Conservation (phyloP, 1,284 basidiomycete species). For the Mycosarcoma mackinlayi region DNA sequence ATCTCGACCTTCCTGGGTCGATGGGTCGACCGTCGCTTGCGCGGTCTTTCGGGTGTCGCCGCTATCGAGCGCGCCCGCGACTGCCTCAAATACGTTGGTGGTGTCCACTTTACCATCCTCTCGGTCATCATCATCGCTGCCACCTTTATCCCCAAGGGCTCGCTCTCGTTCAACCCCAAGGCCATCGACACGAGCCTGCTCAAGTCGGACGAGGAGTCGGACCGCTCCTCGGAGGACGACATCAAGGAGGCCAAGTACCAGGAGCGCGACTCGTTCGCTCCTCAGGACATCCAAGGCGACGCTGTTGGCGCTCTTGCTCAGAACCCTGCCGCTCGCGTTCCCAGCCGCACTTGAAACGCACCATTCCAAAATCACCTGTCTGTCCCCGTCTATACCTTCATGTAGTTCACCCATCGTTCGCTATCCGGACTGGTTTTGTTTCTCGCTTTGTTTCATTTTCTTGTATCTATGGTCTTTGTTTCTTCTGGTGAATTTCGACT, state of each 20-base stretch:
- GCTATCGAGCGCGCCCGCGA: conserved; percentile 50
- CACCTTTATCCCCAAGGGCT: conserved; percentile 67
- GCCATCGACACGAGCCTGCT: conserved; percentile 53
- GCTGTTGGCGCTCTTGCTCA: conserved; percentile 47
- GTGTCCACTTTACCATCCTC: conserved; percentile 68
- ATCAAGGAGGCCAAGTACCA: conserved; percentile 48
- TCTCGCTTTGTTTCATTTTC: conserved; percentile 1
- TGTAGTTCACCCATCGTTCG: conserved; percentile 1
- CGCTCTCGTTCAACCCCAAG: conserved; percentile 68
- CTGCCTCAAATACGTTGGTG: conserved; percentile 63
- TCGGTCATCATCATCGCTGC: conserved; percentile 66
- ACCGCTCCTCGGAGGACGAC: conserved; percentile 20
- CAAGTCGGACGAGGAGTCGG: conserved; percentile 51
- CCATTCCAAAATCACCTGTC: neutral
- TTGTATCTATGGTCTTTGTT: conserved; percentile 6
- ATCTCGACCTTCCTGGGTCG: conserved; percentile 68
- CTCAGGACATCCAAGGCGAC: conserved; percentile 38
- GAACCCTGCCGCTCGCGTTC: conserved; percentile 45
- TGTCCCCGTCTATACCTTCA: neutral
- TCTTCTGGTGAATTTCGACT: neutral
- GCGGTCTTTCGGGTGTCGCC: conserved; percentile 28
- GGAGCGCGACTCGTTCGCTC: conserved; percentile 44
- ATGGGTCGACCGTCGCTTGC: conserved; percentile 64
- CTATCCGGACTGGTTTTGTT: too few relatives aligned
- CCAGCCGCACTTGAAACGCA: conserved; percentile 5